Base-by-base conservation (phyloP, 805 yeast species). In the Torulaspora delbrueckii region DNA sequence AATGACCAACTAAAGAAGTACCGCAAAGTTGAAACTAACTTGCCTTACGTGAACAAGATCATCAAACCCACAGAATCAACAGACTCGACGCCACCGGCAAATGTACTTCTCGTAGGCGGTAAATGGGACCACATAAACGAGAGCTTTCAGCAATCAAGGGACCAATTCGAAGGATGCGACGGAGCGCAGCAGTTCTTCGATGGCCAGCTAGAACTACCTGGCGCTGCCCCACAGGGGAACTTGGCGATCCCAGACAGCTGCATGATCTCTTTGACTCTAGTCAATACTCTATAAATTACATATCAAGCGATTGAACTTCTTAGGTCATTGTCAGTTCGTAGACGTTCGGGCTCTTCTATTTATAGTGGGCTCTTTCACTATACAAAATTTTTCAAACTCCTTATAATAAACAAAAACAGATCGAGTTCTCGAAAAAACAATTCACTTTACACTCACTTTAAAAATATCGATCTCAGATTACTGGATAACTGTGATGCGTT, bases 161-260 rank as follows among this genome's bases (percentile, higher is more conserved):
- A 65, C 13, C 72, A 67, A 45, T 67, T 84, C 37, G 78, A 72
- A 43, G 81, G 76, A 2, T 76, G 83, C 7, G 70, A 70, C 0
- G 71, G 70, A 34, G 79, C 82, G 1, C 66, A 73, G 10, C 82
- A 81, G 50, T 74, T 88, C 70, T 84, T 88, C 61, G 96, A 88
- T 63, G 81, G 83, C 3, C 70, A 74, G 45, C 40, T 79, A 19
- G 57, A 58, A 5, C 73, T 84, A 6, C 83, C 85, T 1, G 61
- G 67, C 1, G 78, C 83, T 0, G 73, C 77, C 7, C 63, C 64
- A n/a, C 57, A 52, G 25, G 68, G 67, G 5, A 48, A 54, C 40
- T 34, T 62, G 0, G 70, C 84, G 47, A 72, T 83, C 1, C 95
- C 86, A 57, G 96, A 88, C 62, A 84, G 82, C 3, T 73, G 81